A percentile compares a stretch with the other conserved stretches of the same genome.
phyloP scores from a whole-genome alignment of 2,329 filamentous ascomycete genomes.

The Neofusicoccum cordaticola region DNA sequence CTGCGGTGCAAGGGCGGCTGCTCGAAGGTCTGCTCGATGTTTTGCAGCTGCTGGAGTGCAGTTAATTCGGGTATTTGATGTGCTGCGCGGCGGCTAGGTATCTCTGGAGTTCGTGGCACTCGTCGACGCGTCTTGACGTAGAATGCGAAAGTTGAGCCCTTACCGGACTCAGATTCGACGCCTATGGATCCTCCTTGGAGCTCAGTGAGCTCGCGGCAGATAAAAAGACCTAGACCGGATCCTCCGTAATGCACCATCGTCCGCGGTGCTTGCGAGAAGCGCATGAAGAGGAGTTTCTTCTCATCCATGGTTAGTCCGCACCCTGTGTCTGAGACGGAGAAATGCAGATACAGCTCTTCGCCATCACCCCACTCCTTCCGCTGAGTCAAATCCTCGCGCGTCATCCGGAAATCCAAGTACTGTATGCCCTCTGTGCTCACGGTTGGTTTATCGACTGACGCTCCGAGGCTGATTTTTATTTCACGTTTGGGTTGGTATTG shows the following conservation, averaged over 20 bases:
- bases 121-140: constrained; percentile 62
- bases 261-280: constrained; percentile 42
- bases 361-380: constrained; percentile 30
- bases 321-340: constrained; percentile 34
- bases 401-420: constrained; percentile 10
- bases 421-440: constrained; percentile 12
- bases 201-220: constrained; percentile 68
- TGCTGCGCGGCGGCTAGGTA: neutral
- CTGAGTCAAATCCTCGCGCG: constrained; percentile 11
- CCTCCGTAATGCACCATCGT: constrained; percentile 73
- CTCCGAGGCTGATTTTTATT: constrained; percentile 31
- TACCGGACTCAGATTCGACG: constrained; percentile 59
- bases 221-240: constrained; percentile 70
- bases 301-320: constrained; percentile 31
- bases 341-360: constrained; percentile 27
- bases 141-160: constrained; percentile 68
- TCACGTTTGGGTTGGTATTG: constrained; percentile 26
- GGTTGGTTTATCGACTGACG: constrained; percentile 19
- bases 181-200: constrained; percentile 72
- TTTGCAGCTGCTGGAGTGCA: constrained; percentile 10
- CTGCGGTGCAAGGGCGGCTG: neutral
- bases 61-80: neutral
- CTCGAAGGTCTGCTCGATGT: constrained; percentile 14
- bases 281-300: constrained; percentile 31
- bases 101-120: neutral